phyloP scores from a whole-genome alignment of 805 yeast species.

The Candida michaelii region DNA sequence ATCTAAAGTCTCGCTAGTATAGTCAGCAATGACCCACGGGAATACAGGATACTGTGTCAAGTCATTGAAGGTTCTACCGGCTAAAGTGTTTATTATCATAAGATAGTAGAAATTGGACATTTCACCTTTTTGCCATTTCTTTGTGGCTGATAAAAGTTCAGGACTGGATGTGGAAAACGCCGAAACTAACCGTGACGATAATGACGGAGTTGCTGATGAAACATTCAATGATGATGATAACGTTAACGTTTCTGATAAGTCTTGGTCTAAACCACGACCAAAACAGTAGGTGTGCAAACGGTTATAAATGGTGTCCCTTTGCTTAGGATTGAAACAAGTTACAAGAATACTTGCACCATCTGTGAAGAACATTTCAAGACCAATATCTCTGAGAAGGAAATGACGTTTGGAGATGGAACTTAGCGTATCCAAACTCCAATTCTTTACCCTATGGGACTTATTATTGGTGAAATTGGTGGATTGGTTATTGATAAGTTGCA shows the following conservation, averaged over 20 bases:
- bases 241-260: conserved; percentile 53
- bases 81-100: conserved; percentile 76
- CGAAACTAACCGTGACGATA: conserved; percentile 30
- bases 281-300: conserved; percentile 50
- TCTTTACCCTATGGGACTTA: conserved; percentile 46
- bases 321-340: conserved; percentile 54
- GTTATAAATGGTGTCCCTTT: conserved; percentile 57
- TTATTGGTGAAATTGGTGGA: conserved; percentile 26
- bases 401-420: conserved; percentile 71
- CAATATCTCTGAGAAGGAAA: conserved; percentile 76
- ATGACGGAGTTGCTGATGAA: conserved; percentile 15
- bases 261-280: conserved; percentile 51
- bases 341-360: conserved; percentile 71
- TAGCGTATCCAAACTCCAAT: conserved; percentile 62
- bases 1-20: conserved; percentile 69
- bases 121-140: conserved; percentile 73
- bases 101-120: conserved; percentile 81
- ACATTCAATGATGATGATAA: conserved; percentile 44
- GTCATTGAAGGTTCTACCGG: conserved; percentile 88
- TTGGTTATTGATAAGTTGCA: conserved; percentile 60
- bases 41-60: conserved; percentile 88
- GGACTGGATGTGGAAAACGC: conserved; percentile 37
- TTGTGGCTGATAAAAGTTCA: conserved; percentile 49
- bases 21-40: conserved; percentile 89
- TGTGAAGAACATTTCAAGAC: conserved; percentile 71